Percentiles rank a stretch among this genome's conserved stretches.
Evolutionary conservation across 106 monocot genomes (phyloP).

Genomic region (Iris macrosiphon): DNA sequence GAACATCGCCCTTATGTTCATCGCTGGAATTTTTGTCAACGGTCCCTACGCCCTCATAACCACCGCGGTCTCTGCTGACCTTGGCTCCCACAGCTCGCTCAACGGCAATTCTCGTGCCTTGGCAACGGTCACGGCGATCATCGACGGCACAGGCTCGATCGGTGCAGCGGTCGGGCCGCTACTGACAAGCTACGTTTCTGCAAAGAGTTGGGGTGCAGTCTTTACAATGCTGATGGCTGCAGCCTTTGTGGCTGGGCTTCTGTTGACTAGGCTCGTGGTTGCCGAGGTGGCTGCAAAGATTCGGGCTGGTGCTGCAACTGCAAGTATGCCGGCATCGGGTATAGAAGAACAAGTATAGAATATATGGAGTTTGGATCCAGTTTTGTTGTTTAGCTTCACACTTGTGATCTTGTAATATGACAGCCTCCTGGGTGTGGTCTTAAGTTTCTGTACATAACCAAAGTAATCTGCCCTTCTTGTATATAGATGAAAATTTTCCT

Average conservation of each 20-base stretch:
- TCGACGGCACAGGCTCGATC: conserved; percentile 68
- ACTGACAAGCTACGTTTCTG: conserved; percentile 59
- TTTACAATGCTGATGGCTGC: conserved; percentile 69
- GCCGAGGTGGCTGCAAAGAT: conserved; percentile 50
- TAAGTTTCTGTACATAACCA: too few species aligned
- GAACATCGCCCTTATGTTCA: conserved; percentile 53
- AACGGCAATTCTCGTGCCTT: conserved; percentile 55
- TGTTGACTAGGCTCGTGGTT: conserved; percentile 60
- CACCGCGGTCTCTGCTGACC: conserved; percentile 75
- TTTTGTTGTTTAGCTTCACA: too few species aligned
- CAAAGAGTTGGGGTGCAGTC: conserved; percentile 54
- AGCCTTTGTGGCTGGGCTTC: conserved; percentile 50
- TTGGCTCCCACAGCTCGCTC: conserved; percentile 62
- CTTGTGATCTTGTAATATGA: too few species aligned
- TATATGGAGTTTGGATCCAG: too few species aligned
- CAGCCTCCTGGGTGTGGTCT: too few species aligned
- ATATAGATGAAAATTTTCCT: too few species aligned
- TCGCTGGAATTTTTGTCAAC: conserved; percentile 67
- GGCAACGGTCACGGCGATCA: conserved; percentile 75
- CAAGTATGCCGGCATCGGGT: too few species aligned
- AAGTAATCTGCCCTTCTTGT: too few species aligned
- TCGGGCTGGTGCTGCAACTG: too few species aligned
- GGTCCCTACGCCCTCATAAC: conserved; percentile 83
- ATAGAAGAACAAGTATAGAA: too few species aligned
- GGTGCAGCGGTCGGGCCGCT: conserved; percentile 74